Percentiles rank a stretch among this genome's conserved stretches.
Conservation (phyloP, 2,329 filamentous ascomycete genomes). For the Tolypocladium ophioglossoides region DNA sequence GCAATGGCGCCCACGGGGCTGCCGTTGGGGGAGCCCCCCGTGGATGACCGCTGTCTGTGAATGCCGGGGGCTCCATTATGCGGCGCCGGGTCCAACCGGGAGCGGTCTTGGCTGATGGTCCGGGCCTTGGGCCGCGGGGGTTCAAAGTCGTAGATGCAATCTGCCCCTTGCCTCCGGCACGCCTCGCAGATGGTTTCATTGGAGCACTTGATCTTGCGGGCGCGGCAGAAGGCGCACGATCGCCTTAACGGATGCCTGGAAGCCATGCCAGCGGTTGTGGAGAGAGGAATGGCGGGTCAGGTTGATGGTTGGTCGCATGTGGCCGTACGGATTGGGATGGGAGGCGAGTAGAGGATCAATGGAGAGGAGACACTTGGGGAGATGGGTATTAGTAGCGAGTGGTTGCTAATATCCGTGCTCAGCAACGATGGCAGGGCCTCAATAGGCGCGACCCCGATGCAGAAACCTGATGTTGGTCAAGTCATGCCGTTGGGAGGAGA, state of each 20-base stretch:
- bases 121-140: conserved; percentile 18
- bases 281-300: neutral
- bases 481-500: neutral
- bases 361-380: neutral
- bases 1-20: conserved; percentile 11
- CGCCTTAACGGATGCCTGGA: conserved; percentile 21
- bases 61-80: conserved; percentile 8
- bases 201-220: conserved; percentile 27
- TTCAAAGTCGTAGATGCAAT: conserved; percentile 28
- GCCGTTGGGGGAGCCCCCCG: conserved; percentile 12
- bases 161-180: conserved; percentile 22
- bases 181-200: conserved; percentile 27
- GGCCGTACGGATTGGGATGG: neutral
- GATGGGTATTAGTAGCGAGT: neutral
- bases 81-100: conserved; percentile 6
- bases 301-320: neutral
- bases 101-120: conserved; percentile 15
- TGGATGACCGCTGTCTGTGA: conserved; percentile 14
- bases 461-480: neutral
- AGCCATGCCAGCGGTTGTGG: conserved; percentile 10
- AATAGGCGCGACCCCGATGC: neutral
- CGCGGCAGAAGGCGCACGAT: conserved; percentile 26
- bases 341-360: neutral
- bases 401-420: neutral
- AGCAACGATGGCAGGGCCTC: neutral